Evolutionary conservation across 2,329 filamentous ascomycete genomes (phyloP).

Genomic region (Colletotrichum echinochloae): DNA sequence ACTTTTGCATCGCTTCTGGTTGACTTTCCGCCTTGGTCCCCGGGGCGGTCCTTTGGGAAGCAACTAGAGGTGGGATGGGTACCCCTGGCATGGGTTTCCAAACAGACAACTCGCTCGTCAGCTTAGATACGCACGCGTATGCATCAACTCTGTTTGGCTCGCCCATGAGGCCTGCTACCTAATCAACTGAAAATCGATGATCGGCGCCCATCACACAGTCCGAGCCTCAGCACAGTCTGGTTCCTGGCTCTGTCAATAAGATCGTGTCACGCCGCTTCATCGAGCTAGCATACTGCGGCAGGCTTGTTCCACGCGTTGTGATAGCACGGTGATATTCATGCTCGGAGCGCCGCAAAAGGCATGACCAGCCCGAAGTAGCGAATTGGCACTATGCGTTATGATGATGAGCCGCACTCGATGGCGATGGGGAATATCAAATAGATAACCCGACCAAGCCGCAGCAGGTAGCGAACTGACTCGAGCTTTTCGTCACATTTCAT

Average conservation of each 20-base stretch:
- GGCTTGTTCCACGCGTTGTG: constrained; percentile 13
- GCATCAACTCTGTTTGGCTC: constrained; percentile 12
- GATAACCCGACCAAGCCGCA: background rate
- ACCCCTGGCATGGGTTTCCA: background rate
- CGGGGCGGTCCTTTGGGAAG: background rate
- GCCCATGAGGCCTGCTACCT: background rate
- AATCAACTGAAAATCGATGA: constrained; percentile 28
- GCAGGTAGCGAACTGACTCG: background rate
- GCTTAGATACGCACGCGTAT: constrained; percentile 4
- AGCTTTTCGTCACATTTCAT: constrained; percentile 36
- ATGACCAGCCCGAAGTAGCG: background rate
- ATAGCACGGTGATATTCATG: constrained; percentile 37
- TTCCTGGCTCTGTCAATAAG: constrained; percentile 24
- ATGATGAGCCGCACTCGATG: background rate
- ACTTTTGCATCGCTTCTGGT: constrained; percentile 10
- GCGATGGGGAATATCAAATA: background rate
- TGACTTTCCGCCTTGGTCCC: constrained; percentile 20
- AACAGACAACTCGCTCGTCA: constrained; percentile 7
- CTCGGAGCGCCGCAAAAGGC: constrained; percentile 8
- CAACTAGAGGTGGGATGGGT: constrained; percentile 1
- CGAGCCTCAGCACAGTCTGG: constrained; percentile 10
- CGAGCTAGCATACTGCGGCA: constrained; percentile 18
- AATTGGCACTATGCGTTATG: background rate
- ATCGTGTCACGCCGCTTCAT: constrained; percentile 16
- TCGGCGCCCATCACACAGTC: constrained; percentile 32